Evolutionary conservation across 2,329 filamentous ascomycete species (phyloP).

Genomic region (Podosphaera aphanis): DNA sequence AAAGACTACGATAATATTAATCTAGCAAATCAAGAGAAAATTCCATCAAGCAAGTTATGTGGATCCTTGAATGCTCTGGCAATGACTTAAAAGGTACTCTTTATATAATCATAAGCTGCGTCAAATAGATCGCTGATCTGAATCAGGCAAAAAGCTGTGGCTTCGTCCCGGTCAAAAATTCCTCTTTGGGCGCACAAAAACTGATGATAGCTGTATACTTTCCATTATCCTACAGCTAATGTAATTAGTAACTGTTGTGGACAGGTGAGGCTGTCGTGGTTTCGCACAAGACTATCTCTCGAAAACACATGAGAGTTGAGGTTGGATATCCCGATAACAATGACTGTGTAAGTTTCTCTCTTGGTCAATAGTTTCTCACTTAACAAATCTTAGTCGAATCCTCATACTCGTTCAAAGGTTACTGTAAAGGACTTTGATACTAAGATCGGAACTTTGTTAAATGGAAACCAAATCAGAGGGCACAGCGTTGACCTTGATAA

Average conservation of each 20-base stretch:
- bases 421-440: conserved; percentile 60
- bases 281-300: conserved; percentile 60
- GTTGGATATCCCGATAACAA: conserved; percentile 41
- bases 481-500: conserved; percentile 30
- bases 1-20: too few relatives aligned
- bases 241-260: background rate
- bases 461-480: conserved; percentile 47
- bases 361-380: background rate
- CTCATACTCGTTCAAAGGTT: conserved; percentile 33
- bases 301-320: conserved; percentile 63
- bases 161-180: conserved; percentile 66
- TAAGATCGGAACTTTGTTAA: conserved; percentile 60
- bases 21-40: too few relatives aligned
- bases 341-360: conserved; percentile 34
- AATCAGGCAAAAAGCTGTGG: conserved; percentile 52
- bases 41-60: conserved; percentile 22
- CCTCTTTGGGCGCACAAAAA: conserved; percentile 58
- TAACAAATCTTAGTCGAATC: conserved; percentile 6
- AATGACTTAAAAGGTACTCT: conserved; percentile 25
- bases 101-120: background rate
- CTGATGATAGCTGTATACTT: conserved; percentile 18
- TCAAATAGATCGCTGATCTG: background rate
- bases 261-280: conserved; percentile 40
- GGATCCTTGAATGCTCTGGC: conserved; percentile 29
- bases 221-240: background rate